phyloP scores from a whole-genome alignment of 1,284 basidiomycete species.

The Cutaneotrichosporon mucoides region DNA sequence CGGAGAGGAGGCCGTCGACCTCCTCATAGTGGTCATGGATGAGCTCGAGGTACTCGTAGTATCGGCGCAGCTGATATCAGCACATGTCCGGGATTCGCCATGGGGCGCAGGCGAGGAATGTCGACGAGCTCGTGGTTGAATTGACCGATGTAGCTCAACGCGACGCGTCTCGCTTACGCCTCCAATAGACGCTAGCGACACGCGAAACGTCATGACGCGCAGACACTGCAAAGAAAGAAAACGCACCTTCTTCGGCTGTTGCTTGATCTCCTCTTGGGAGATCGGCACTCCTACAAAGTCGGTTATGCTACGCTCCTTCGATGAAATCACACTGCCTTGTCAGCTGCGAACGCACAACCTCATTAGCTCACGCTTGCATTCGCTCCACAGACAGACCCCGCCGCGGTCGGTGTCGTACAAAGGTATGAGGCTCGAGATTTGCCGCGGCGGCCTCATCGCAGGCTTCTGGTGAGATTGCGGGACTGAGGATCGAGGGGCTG shows the following conservation, averaged over 20 bases:
- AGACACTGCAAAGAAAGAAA: no score
- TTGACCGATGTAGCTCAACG: no score
- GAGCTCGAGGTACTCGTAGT: constrained; percentile 39
- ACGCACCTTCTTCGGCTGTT: constrained; percentile 39
- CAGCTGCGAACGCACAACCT: background rate
- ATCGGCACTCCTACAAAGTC: constrained; percentile 36
- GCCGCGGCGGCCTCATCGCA: background rate
- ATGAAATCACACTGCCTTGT: constrained; percentile 30
- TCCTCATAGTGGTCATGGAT: constrained; percentile 43
- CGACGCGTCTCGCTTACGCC: constrained; percentile 1
- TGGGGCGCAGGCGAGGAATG: no score
- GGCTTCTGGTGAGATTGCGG: background rate
- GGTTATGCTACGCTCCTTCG: constrained; percentile 26
- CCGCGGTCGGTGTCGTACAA: constrained; percentile 11
- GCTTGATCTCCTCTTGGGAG: constrained; percentile 34
- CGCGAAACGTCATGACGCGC: no score
- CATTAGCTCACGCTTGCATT: constrained; percentile 7
- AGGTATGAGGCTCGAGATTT: background rate
- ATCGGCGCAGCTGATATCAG: constrained; percentile 32
- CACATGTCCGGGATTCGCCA: no score
- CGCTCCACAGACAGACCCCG: constrained; percentile 15
- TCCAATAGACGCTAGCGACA: background rate
- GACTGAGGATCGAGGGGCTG: background rate
- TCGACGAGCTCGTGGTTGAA: no score
- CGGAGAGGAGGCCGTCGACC: constrained; percentile 45